A percentile compares a stretch with the other conserved stretches of the same genome.
Conservation (phyloP, 2,329 filamentous ascomycete species). For the Microcyclospora tardicrescens region DNA sequence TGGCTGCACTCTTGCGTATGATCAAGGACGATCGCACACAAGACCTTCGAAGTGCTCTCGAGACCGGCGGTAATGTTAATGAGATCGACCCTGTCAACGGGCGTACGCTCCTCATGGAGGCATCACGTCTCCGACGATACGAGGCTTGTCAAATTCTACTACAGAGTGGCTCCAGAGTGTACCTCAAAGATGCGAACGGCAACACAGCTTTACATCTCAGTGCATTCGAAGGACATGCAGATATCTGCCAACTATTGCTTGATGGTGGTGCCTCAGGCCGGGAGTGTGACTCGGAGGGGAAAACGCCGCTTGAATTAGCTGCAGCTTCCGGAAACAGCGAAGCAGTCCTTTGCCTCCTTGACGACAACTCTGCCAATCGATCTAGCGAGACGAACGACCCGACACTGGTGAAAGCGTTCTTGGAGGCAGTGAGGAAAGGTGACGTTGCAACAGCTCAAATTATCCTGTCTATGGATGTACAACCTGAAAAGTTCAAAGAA, state of each 20-base stretch:
- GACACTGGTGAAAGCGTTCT: conserved; percentile 3
- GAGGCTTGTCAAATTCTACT: conserved; percentile 6
- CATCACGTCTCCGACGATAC: conserved; percentile 3
- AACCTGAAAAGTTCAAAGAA: conserved; percentile 12
- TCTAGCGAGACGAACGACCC: conserved; percentile 3
- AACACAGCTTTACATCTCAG: conserved; percentile 8
- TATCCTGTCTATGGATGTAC: conserved; percentile 7
- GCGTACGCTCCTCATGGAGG: conserved; percentile 6
- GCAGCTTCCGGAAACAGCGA: conserved; percentile 7
- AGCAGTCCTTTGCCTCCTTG: conserved; percentile 7
- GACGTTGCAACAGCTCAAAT: conserved; percentile 7
- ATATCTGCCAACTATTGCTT: conserved; percentile 8
- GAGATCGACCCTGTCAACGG: conserved; percentile 5
- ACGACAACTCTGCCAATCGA: background rate
- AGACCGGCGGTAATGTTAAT: conserved; percentile 5
- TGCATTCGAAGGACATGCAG: conserved; percentile 6
- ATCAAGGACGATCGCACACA: conserved; percentile 3
- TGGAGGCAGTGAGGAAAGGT: conserved; percentile 6
- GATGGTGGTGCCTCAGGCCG: conserved; percentile 4
- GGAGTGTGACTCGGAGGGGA: conserved; percentile 5
- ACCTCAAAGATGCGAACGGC: conserved; percentile 6
- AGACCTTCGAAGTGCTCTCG: conserved; percentile 1
- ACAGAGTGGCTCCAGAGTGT: conserved; percentile 3
- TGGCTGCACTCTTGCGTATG: background rate
- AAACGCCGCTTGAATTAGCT: conserved; percentile 8